These are phyloP conservation scores for Pinus taeda DNA, from an alignment of 75 land plant species.

Conservation along the genomic window DNA sequence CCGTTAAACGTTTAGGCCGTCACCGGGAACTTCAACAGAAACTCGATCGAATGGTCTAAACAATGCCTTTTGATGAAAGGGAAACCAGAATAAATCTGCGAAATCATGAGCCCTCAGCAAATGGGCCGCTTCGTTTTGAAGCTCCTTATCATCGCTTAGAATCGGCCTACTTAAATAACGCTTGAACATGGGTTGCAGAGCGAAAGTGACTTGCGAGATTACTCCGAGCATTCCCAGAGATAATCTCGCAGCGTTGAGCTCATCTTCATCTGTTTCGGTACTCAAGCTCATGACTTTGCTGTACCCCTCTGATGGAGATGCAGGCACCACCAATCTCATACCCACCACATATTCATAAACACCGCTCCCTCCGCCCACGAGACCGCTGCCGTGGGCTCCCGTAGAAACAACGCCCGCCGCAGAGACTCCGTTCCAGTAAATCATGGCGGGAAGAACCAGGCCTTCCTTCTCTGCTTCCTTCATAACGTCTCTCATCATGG, in stretches of 20 bases:
- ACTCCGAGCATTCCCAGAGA: conserved; percentile 34
- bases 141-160: conserved; percentile 4
- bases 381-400: conserved; percentile 23
- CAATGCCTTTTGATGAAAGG: conserved; percentile 10
- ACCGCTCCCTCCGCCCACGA: conserved; percentile 21
- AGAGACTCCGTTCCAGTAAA: background rate
- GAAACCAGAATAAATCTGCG: conserved; percentile 17
- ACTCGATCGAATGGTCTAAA: conserved; percentile 18
- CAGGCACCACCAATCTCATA: conserved; percentile 23
- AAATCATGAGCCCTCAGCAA: conserved; percentile 12
- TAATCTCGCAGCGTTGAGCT: conserved; percentile 18
- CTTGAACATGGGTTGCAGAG: conserved; percentile 34
- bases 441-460: conserved; percentile 39
- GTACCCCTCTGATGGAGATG: conserved; percentile 19
- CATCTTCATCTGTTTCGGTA: background rate
- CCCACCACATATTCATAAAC: conserved; percentile 22
- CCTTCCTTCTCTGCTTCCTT: conserved; percentile 41
- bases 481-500: conserved; percentile 15
- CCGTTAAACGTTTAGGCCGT: conserved; percentile 2
- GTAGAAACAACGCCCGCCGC: background rate
- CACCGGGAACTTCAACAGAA: conserved; percentile 10
- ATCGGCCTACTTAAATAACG: conserved; percentile 14
- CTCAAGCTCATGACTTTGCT: conserved; percentile 1
- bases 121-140: conserved; percentile 1
- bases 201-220: conserved; percentile 23